Conservation (phyloP, 1,284 basidiomycete genomes). For the Blastosporella zonata region DNA sequence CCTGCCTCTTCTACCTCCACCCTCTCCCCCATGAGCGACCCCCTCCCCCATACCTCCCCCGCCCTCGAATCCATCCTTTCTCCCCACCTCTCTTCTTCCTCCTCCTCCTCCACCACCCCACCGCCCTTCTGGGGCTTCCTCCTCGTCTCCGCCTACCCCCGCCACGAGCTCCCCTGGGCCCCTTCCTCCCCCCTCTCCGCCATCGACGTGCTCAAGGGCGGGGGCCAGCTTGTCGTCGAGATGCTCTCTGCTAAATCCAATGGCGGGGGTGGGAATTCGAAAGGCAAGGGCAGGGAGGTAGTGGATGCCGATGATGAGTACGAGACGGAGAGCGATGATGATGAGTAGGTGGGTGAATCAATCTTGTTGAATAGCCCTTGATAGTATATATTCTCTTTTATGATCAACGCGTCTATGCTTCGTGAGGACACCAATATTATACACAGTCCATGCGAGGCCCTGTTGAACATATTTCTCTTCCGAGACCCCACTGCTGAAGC, state of each 20-base stretch:
- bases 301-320: conserved; percentile 58
- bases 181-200: conserved; percentile 41
- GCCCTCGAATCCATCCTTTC: background rate
- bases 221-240: conserved; percentile 74
- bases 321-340: conserved; percentile 42
- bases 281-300: conserved; percentile 13
- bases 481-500: too few relatives aligned
- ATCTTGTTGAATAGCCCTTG: conserved; percentile 31
- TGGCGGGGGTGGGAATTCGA: conserved; percentile 11
- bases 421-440: too few relatives aligned
- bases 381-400: background rate
- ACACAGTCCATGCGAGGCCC: too few relatives aligned
- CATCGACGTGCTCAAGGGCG: conserved; percentile 55
- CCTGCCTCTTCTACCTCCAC: conserved; percentile 28
- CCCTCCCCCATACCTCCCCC: conserved; percentile 34
- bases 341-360: background rate
- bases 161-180: conserved; percentile 59
- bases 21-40: conserved; percentile 44
- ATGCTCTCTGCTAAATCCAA: too few relatives aligned
- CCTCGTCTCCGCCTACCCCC: conserved; percentile 68
- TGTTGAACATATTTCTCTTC: too few relatives aligned
- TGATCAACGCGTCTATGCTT: too few relatives aligned
- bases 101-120: conserved; percentile 7
- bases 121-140: conserved; percentile 72
- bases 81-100: background rate